These are phyloP conservation scores for Symbiodinium pilosum DNA, from an alignment of 73 alveolate species.

Conservation along the genomic window DNA sequence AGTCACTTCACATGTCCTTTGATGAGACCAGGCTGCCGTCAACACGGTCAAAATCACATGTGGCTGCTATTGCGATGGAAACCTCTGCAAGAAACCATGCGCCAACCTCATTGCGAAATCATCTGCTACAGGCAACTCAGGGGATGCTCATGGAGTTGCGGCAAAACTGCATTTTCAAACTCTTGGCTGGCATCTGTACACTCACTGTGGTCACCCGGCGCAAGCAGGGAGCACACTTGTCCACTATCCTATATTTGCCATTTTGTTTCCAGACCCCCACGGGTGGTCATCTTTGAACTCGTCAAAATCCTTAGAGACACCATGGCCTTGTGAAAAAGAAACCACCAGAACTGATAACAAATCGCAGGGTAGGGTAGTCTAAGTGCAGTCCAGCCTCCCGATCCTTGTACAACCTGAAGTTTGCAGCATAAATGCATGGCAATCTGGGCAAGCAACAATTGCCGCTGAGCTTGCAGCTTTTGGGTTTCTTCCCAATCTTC, in stretches of 20 bases:
- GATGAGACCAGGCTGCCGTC: conserved; percentile 36
- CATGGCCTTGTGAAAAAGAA: too few species aligned
- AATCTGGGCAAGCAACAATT: too few species aligned
- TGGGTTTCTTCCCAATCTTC: conserved; percentile 79
- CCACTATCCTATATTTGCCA: conserved; percentile 83
- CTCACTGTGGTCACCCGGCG: background rate
- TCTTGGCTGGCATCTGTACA: background rate
- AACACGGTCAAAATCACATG: conserved; percentile 44
- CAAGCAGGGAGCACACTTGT: background rate
- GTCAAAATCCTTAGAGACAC: conserved; percentile 45
- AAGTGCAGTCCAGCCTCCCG: conserved; percentile 23
- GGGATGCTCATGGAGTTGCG: background rate
- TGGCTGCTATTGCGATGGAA: background rate
- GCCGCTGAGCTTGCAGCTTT: conserved; percentile 29
- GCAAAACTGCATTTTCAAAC: too few species aligned
- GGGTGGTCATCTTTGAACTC: conserved; percentile 92
- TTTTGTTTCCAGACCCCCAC: conserved; percentile 90
- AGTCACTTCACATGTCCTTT: background rate
- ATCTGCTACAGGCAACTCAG: background rate
- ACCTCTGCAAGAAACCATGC: background rate
- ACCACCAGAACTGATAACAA: too few species aligned
- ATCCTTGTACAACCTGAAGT: conserved; percentile 67
- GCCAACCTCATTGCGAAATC: too few species aligned
- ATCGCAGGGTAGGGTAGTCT: too few species aligned
- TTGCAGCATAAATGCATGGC: background rate